Base-by-base conservation (phyloP, 2,329 filamentous ascomycete species). In the Colletotrichum sp. region DNA sequence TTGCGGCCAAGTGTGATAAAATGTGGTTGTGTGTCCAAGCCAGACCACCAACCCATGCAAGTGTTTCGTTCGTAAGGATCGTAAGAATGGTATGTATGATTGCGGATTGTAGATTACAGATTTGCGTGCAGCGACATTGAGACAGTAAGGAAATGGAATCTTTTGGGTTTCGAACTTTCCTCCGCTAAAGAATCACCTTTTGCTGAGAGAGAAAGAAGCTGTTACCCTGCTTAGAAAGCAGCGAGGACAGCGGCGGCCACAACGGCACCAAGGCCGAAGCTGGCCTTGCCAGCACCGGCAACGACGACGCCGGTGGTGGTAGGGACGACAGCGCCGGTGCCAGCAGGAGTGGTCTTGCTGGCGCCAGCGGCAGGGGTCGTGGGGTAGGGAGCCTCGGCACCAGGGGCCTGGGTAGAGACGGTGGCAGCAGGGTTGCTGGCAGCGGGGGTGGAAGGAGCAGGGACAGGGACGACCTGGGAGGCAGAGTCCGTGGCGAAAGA, bases 11-110 rank as follows among this genome's bases (percentile, higher is more conserved):
- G 55, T 65, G 69, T 72, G 52, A 26, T 44, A 24, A 69, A 69
- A 72, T 9, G 18, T 62, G 67, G 67, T 36, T 57, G 52, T 34
- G 49, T 49, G 67, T 62, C 67, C 44, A 30, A 71, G 26, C 21
- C 49, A 75, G 75, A 69, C 77, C 64, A 79, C 75, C 75, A 44
- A 64, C 75, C 65, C 36, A 71, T 72, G 66, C 71, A 76, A 77
- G 52, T 82, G 80, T 81, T 83, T 82, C 80, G 83, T 85, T 89
- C 87, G 86, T 89, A 90, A 90, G 88, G 89, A 91, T 90, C 89
- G 89, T 90, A 87, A 89, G 88, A 90, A 90, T 86, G 83, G 83
- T 84, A 89, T 69, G 63, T 76, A 75, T 72, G 70, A 76, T 76
- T 76, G 73, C 63, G 32, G 70, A 28, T 24, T 81, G 74, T 75